Evolutionary conservation across 495 filamentous ascomycete genomes (phyloP).

Genomic region (Neurospora sp.): DNA sequence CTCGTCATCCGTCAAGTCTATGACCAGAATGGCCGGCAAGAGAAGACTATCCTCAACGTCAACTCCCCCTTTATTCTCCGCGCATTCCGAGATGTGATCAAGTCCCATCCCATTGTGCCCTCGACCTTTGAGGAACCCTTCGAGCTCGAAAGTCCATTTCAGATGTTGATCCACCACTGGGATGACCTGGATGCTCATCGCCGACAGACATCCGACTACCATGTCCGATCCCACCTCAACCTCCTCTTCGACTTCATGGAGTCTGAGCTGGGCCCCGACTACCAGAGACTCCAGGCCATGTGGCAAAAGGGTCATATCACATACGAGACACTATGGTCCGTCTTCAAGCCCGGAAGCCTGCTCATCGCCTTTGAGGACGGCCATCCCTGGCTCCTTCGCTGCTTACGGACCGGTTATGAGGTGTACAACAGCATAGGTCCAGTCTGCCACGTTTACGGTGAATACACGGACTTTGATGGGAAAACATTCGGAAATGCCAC

Average conservation of each 20-base stretch:
- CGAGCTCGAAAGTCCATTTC: constrained; percentile 17
- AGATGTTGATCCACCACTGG: constrained; percentile 23
- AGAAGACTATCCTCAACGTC: constrained; percentile 26
- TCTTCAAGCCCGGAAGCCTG: constrained; percentile 27
- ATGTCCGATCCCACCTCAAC: constrained; percentile 20
- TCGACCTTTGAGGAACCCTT: constrained; percentile 22
- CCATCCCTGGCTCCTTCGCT: background rate
- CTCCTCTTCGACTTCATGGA: constrained; percentile 27
- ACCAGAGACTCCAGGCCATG: constrained; percentile 20
- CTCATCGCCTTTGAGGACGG: constrained; percentile 21
- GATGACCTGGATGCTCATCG: constrained; percentile 22
- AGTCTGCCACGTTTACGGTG: background rate
- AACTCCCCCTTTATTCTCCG: constrained; percentile 34
- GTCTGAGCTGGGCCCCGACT: constrained; percentile 14
- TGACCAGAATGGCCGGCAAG: constrained; percentile 2
- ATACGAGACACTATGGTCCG: constrained; percentile 24
- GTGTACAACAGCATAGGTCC: background rate
- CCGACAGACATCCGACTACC: constrained; percentile 13
- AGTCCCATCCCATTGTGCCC: constrained; percentile 28
- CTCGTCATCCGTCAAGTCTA: constrained; percentile 23
- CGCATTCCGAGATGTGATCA: constrained; percentile 19
- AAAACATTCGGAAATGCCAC: background rate
- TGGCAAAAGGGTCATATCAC: constrained; percentile 17
- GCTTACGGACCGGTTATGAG: constrained; percentile 1
- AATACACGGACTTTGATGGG: constrained; percentile 3